Evolutionary conservation across 768 basidiomycete genomes (phyloP).

Genomic region (Tulasnella sp.): DNA sequence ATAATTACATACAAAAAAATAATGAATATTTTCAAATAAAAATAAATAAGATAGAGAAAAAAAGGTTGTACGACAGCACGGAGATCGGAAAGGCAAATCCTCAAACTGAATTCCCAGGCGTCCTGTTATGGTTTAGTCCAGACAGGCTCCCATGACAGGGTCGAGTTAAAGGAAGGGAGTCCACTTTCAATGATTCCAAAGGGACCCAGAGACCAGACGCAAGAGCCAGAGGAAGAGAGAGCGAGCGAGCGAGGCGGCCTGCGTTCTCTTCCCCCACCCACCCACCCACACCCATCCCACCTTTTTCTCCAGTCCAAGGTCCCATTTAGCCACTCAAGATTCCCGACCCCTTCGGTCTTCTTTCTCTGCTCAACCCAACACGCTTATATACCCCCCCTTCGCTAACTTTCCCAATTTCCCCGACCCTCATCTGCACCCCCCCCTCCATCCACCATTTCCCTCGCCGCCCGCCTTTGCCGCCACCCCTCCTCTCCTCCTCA

Average conservation of each 20-base stretch:
- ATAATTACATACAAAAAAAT: conserved; percentile 7
- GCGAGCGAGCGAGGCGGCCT: not conserved
- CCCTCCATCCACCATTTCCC: not conserved
- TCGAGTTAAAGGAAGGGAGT: not conserved
- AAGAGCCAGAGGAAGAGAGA: not conserved
- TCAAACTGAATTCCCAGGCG: not conserved
- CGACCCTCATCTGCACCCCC: conserved; percentile 1
- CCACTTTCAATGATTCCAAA: not conserved
- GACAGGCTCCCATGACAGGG: not conserved
- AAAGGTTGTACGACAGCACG: not conserved
- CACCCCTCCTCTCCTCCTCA: not conserved
- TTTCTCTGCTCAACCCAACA: not conserved
- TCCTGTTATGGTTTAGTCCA: conserved; percentile 1
- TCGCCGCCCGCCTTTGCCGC: not conserved
- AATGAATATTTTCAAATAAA: not conserved
- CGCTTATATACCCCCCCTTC: not conserved
- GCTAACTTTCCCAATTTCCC: not conserved
- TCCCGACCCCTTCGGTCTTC: conserved; percentile 16
- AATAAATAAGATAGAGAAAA: not conserved
- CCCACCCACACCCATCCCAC: conserved; percentile 9
- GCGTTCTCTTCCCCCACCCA: not conserved
- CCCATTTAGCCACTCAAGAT: conserved; percentile 16
- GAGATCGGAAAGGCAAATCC: conserved; percentile 27
- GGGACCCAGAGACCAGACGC: not conserved
- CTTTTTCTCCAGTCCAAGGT: not conserved